Base-by-base conservation (phyloP, 1,284 basidiomycete genomes). In the Cutaneotrichosporon arboriforme region DNA sequence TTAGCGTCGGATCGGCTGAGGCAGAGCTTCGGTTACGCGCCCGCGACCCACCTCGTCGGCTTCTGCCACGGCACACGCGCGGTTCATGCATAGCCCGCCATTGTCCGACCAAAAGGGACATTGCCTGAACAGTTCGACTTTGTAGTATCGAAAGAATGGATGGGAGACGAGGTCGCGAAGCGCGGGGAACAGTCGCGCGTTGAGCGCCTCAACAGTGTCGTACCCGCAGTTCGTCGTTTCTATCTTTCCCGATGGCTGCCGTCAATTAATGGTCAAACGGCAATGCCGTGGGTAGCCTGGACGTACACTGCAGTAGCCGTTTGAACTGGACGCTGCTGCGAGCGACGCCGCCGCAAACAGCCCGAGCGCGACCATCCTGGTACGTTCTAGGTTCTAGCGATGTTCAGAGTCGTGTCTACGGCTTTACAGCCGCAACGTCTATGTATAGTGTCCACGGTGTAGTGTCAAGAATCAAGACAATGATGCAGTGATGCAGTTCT, bases 91-190 rank as follows among this genome's bases (percentile, higher is more conserved):
- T 53, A 88, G 85, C 3, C 89, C 89, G 33, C 26, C 34, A 69
- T 96, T 84, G 64, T 97, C 94, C 57, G 86, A 81, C 96, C 96
- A 99, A 75, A 93, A 98, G 14, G 96, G 96, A 77, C 96, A 99
- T 67, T 98, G 92, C 21, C 90, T 83, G 73, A 88, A 97, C 8
- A 98, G 77, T 70, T 98, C 93, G 38, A 87, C 87, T 72, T 91
- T 89, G 76, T 96, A 97, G 76, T 90, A 96, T 60, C 87, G 84
- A 78, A 98, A 98, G 79, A 97, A 98, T 0, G 90, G 90, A n/a
- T 84, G 86, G 54, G 81, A 77, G 14, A 97, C 90, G 18, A 98
- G 81, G 22, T 85, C 80, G 50, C 87, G 85, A 8, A 99, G 78
- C 38, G 85, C 81, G 23, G 77, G 75, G 62, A 82, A 88, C 20